phyloP scores from a whole-genome alignment of 73 alveolate species.

The Paraurostyla sp. region DNA sequence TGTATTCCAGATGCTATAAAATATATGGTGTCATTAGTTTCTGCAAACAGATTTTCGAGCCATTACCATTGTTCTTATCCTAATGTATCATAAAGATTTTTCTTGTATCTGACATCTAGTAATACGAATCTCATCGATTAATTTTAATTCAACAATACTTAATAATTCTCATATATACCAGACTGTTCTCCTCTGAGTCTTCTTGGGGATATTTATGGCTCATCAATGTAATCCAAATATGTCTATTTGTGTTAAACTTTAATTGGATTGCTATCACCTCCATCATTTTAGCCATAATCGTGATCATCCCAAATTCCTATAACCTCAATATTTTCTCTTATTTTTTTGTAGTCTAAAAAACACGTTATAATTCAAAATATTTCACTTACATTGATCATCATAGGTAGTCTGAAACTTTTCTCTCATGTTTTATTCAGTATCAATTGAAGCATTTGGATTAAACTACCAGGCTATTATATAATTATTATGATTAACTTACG shows the following conservation, averaged over 20 bases:
- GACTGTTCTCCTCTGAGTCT: slow-evolving; percentile 4
- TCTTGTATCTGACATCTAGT: slow-evolving; percentile 15
- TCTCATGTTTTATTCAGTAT: neutral
- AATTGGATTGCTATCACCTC: slow-evolving; percentile 19
- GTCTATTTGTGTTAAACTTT: neutral
- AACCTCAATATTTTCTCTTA: slow-evolving; percentile 4
- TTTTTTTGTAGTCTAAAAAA: neutral
- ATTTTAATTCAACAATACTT: neutral
- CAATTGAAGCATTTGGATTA: neutral
- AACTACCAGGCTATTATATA: no score
- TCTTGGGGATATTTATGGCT: slow-evolving; percentile 7
- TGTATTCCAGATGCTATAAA: slow-evolving; percentile 5
- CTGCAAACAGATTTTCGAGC: neutral
- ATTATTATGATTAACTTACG: neutral
- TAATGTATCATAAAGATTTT: neutral
- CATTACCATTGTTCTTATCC: slow-evolving; percentile 51
- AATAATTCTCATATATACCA: slow-evolving; percentile 41
- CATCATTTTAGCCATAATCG: slow-evolving; percentile 56
- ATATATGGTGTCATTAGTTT: neutral
- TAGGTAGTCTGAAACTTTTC: slow-evolving; percentile 3
- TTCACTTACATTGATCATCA: slow-evolving; percentile 24
- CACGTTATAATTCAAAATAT: neutral
- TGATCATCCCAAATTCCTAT: slow-evolving; percentile 63
- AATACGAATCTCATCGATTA: slow-evolving; percentile 14
- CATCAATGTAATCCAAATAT: slow-evolving; percentile 31